Evolutionary conservation across 2,329 filamentous ascomycete species (phyloP), one percentile per base, ranked within the genome.

Genomic region (Monosporascus sp.): DNA sequence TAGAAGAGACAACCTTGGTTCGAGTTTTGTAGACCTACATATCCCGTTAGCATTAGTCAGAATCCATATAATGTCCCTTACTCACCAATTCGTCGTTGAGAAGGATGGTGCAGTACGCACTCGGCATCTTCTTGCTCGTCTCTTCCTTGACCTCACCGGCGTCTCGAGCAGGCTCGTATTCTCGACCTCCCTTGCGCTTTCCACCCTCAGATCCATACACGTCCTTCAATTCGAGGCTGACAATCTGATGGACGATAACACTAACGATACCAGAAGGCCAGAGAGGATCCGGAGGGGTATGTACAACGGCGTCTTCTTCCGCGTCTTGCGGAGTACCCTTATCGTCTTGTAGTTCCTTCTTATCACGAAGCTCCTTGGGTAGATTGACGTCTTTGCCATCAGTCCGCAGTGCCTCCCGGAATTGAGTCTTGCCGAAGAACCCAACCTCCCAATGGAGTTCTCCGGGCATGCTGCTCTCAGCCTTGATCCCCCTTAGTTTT

Each of bases 381-480:
- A 97, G 77, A 55, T 81, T 86, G 54, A 85, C 80, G 67, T 96
- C 88, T 72, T 91, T 90, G 44, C 93, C 93, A 66, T 95, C 89
- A 0, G 91, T 96, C 41, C 90, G 83, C 46, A 97, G 78, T 14
- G 91, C 90, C 58, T 86, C 84, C 51, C 93, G 83, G 73, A 97
- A 91, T 60, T 91, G 85, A 1, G 92, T 91, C 74, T 96, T 97
- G 62, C 87, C 86, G 63, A 97, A 97, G 74, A 88, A 97, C 7
- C 93, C 94, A 47, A 97, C 91, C 69, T 97, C 93, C 93, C 93
- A 97, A 66, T 95, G 86, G 40, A 99, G 80, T 66, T 96, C 87
- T 27, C 94, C 93, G 0, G 94, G 94, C 91, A 97, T 97, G 49
- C 83, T 82, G 60, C 84, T 93, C 14, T 87, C 91, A 22, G 90